Conservation (phyloP, 2,329 filamentous ascomycete genomes). For the Stagonosporopsis rhizophila region DNA sequence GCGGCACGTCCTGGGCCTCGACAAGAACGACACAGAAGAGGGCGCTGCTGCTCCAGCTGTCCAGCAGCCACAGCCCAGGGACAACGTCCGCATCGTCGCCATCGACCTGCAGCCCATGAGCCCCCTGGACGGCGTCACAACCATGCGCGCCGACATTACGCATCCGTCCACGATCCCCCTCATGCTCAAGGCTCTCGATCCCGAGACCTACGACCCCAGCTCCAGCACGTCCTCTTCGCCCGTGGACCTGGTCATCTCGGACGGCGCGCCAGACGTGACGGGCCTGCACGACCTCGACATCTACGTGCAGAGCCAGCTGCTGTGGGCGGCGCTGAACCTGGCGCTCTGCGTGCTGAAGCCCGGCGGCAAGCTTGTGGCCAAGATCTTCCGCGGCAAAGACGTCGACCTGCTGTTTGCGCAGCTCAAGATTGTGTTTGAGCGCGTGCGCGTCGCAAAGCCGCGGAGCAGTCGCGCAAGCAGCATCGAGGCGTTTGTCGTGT, state of each 20-base stretch:
- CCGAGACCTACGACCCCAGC: conserved; percentile 58
- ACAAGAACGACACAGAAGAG: conserved; percentile 17
- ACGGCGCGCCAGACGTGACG: conserved; percentile 95
- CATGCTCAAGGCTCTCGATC: conserved; percentile 82
- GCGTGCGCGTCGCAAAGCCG: conserved; percentile 91
- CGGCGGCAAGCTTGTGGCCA: conserved; percentile 95
- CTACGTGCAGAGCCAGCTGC: conserved; percentile 93
- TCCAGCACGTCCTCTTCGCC: conserved; percentile 67
- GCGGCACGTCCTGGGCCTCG: conserved; percentile 62
- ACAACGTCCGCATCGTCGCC: conserved; percentile 90
- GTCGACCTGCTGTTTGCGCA: conserved; percentile 96
- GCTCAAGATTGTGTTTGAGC: conserved; percentile 86
- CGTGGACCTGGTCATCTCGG: conserved; percentile 92
- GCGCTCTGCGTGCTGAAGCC: conserved; percentile 91
- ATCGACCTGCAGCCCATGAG: conserved; percentile 97
- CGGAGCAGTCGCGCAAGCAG: conserved; percentile 94
- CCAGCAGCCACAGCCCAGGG: conserved; percentile 55
- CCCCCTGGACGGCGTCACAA: conserved; percentile 89
- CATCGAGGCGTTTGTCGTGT: conserved; percentile 96
- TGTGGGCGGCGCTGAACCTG: conserved; percentile 92
- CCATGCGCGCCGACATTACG: conserved; percentile 93
- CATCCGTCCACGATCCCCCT: conserved; percentile 94
- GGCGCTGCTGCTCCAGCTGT: conserved; percentile 23
- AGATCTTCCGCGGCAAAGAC: conserved; percentile 94
- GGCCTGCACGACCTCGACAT: conserved; percentile 97